Base-by-base conservation (phyloP, 1,139 yeast genomes). In the Kluyveromyces marxianus region DNA sequence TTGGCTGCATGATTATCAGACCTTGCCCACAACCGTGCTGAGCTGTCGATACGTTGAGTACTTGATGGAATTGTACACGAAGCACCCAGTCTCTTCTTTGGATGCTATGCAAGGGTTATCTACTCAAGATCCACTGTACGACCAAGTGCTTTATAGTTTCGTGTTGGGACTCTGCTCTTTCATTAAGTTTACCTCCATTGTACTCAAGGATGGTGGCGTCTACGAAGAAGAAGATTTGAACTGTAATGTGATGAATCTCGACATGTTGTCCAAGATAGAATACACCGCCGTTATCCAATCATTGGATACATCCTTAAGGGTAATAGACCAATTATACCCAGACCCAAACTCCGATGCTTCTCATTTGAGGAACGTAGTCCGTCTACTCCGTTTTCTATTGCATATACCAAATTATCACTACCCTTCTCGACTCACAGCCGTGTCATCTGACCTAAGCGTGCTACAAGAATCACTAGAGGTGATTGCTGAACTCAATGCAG, bases 151-250 rank as follows among this genome's bases (percentile, higher is more conserved):
- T 42, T 67, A 72, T 46, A 65, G 72, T 25, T 74, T 71, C 48
- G 62, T 74, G 4, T 54, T 77, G 29, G 85, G 81, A 2, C 54
- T 80, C 6, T 64, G 77, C 41, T 76, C 75, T 49, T 73, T 79
- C 55, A 72, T 78, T 4, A 77, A 77, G 25, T 68, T 76, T 42
- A 69, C 75, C 4, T 57, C 75, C 3, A 62, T 65, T 6, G 63
- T 81, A 34, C 79, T 81, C 1, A 68, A 62, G 45, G 66, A 72
- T 21, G 81, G 80, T n/a, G 83, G 80, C 5, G 68, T 84, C 21
- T 80, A 79, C 54, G 90, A 83, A 55, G 92, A 84, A 56, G 94
- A 84, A 57, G 94, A 84, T 62, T 65, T 84, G 44, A 80, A 81
- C 46, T 77, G 84, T 2, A 75, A 83, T 52, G 69, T 71, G 8